Evolutionary conservation across 1,284 basidiomycete species (phyloP), one percentile per base, ranked within the genome.

Genomic region (Austroboletus novae-zelandiae): DNA sequence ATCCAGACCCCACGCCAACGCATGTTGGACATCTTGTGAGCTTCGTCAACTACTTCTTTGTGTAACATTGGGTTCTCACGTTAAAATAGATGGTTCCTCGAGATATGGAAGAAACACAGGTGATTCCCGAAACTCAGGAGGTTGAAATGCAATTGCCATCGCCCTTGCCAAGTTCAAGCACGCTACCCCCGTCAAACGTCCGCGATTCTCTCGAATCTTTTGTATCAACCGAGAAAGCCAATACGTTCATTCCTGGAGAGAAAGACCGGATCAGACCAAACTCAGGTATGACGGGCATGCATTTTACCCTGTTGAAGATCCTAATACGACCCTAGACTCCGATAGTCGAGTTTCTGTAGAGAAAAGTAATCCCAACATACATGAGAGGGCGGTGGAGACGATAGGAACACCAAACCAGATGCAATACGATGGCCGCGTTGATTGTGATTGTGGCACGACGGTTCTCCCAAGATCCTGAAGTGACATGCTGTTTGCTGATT

Each of bases 361-460:
- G 13, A 50, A 52, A 14, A 45, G 44, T 43, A n/a, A 37, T 36
- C n/a, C 29, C 9, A 25, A 29, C 30, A 14, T 36, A 25, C 13
- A 14, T 14, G 42, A 14, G 27, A 45, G n/a, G 44, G 13, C 37
- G 3, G 9, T 25, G 23, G 50, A 42, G 37, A 43, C 36, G 17
- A 43, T 18, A 11, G 50, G 36, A 47, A 37, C 14, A 30, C 31
- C 37, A 11, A 30, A 47, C 36, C 40, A 20, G 11, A 48, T 46
- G 45, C 51, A 51, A 39, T 62, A 66, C 27, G 53, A 56, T 14
- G 57, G 48, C 1, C 43, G 23, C 23, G 36, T 72, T 32, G 71
- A 81, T 17, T 90, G 87, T 58, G 83, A 85, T 58, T 90, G 87
- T 59, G 82, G 78, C 13, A 74, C 86, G 47, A 55, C 57, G 48